Evolutionary conservation across 495 filamentous ascomycete genomes (phyloP), one percentile per base, ranked within the genome.

Genomic region (Podospora comata): DNA sequence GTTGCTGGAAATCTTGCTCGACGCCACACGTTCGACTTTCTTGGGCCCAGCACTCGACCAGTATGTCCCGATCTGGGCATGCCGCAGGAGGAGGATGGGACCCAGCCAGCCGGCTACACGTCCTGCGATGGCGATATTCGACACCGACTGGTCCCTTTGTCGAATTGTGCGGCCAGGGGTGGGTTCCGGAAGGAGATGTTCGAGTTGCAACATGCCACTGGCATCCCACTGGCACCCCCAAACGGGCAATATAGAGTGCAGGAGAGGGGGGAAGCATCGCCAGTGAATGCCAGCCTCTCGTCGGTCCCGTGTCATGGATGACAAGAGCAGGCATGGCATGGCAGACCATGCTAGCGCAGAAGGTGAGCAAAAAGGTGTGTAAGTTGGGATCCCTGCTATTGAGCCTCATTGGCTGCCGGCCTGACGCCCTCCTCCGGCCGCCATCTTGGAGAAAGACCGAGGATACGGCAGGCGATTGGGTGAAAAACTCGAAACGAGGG

Each of bases 351-450:
- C 73, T 78, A 78, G 76, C 74, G 75, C 69, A 39, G 69, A 75
- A 75, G 75, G 74, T 75, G 74, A 74, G 73, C 59, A 69, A 66
- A 66, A 72, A 77, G 75, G 72, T 75, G 74, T 75, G 70, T 70
- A 65, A 72, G 69, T 68, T 73, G 70, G 58, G 65, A 78, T 72
- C 76, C 76, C 75, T 78, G 76, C 66, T 77, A 62, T 73, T 71
- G 75, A 71, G 73, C 68, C 67, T 76, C 73, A 78, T 78, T 77
- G 76, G 76, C 71, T 76, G 68, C 59, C 55, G 57, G 65, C 44
- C 67, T 70, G 68, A 71, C 73, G 73, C 75, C 73, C 64, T 65
- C 71, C 61, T 61, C 70, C 69, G 76, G 73, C 73, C 69, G 65
- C 73, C 73, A 74, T 72, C 71, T 68, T 62, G 69, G 68, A 69